Percentiles rank a stretch among this genome's conserved stretches.
phyloP scores from a whole-genome alignment of 768 basidiomycete genomes.

The Tylopilus felleus region DNA sequence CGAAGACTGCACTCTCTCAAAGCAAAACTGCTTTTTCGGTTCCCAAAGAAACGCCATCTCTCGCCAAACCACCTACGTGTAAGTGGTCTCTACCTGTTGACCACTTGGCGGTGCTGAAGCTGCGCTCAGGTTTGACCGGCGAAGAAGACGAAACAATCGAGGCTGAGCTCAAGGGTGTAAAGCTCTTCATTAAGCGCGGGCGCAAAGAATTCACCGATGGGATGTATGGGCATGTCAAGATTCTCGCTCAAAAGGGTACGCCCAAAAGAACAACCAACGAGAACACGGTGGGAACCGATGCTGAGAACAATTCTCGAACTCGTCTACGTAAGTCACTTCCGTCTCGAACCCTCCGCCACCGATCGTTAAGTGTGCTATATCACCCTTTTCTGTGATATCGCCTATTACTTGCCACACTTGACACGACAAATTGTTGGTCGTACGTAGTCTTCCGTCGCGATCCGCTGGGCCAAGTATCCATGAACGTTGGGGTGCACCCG shows the following conservation, averaged over 20 bases:
- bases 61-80: constrained; percentile 17
- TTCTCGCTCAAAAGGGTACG: constrained; percentile 40
- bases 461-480: constrained; percentile 64
- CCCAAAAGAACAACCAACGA: background rate
- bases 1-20: background rate
- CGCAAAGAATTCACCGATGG: constrained; percentile 53
- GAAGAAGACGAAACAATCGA: constrained; percentile 61
- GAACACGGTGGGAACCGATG: constrained; percentile 3
- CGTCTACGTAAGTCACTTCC: constrained; percentile 31
- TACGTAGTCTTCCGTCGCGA: constrained; percentile 64
- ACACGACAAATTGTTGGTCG: background rate
- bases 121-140: constrained; percentile 43
- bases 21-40: background rate
- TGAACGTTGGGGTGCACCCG: constrained; percentile 58
- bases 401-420: background rate
- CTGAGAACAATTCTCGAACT: constrained; percentile 17
- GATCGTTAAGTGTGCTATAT: constrained; percentile 14
- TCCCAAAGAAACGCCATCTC: background rate
- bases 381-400: constrained; percentile 1
- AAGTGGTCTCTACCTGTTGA: constrained; percentile 1
- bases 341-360: constrained; percentile 19
- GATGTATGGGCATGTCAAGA: constrained; percentile 58
- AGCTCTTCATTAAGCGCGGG: constrained; percentile 44
- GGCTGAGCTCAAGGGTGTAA: constrained; percentile 58
- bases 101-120: background rate